A percentile compares a stretch with the other conserved stretches of the same genome.
Conservation (phyloP, 192 early-diverging fungal species). For the Coemansia sp. region DNA sequence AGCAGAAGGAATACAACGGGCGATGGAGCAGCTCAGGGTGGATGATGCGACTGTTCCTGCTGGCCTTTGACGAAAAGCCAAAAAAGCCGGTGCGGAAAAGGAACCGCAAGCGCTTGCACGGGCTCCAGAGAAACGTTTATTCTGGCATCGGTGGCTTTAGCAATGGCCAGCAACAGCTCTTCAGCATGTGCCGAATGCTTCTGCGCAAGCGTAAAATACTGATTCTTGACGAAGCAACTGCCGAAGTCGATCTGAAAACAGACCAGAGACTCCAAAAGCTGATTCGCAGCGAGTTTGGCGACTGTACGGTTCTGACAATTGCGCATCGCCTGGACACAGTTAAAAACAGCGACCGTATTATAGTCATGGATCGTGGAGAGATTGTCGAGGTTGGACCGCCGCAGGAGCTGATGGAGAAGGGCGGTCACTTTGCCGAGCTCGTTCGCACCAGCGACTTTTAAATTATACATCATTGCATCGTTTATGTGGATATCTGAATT, state of each 20-base stretch:
- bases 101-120: not conserved
- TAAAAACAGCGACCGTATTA: slow-evolving; percentile 62
- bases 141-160: slow-evolving; percentile 5
- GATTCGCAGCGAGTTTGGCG: slow-evolving; percentile 51
- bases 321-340: slow-evolving; percentile 70
- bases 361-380: slow-evolving; percentile 57
- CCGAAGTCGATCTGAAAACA: slow-evolving; percentile 49
- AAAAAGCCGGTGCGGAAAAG: not conserved
- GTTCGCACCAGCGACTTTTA: slow-evolving; percentile 8
- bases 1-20: not conserved
- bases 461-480: not conserved
- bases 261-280: slow-evolving; percentile 3
- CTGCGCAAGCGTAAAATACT: slow-evolving; percentile 54
- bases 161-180: slow-evolving; percentile 57
- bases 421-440: slow-evolving; percentile 6
- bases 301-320: slow-evolving; percentile 56
- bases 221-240: slow-evolving; percentile 66
- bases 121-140: not conserved
- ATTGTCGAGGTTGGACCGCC: slow-evolving; percentile 13
- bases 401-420: slow-evolving; percentile 10
- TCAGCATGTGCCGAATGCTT: slow-evolving; percentile 58
- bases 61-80: not conserved
- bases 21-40: slow-evolving; percentile 16
- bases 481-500: not conserved
- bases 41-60: slow-evolving; percentile 7